Conservation (phyloP, 208 protist species). For the Trichomonas gallinae region DNA sequence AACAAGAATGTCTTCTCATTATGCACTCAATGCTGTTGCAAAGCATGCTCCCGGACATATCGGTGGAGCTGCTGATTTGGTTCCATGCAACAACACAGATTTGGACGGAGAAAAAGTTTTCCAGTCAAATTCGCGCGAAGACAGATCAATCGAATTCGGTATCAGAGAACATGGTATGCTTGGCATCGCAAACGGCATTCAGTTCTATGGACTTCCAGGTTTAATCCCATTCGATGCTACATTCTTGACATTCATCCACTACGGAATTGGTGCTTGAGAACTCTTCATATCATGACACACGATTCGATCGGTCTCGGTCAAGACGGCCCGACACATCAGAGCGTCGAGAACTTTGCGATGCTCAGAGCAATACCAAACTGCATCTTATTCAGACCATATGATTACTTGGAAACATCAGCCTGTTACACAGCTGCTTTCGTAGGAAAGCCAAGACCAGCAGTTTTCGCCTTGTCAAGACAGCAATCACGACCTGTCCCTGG, state of each 20-base stretch:
- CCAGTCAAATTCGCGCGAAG: constrained; percentile 4
- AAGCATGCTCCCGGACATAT: constrained; percentile 70
- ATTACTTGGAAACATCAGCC: constrained; percentile 69
- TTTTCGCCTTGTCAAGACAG: constrained; percentile 80
- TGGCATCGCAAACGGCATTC: constrained; percentile 89
- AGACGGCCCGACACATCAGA: constrained; percentile 98
- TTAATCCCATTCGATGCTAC: constrained; percentile 85
- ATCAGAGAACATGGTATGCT: constrained; percentile 95
- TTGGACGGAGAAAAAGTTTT: constrained; percentile 54
- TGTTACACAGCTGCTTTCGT: constrained; percentile 29
- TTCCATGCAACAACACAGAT: constrained; percentile 79
- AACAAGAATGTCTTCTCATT: neutral
- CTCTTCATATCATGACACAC: constrained; percentile 94
- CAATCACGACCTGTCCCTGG: constrained; percentile 56
- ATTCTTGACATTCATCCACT: constrained; percentile 92
- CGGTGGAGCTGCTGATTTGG: constrained; percentile 90
- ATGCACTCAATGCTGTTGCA: constrained; percentile 41
- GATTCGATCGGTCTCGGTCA: constrained; percentile 97
- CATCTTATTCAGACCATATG: constrained; percentile 74
- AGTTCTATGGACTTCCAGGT: constrained; percentile 38
- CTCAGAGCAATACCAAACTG: constrained; percentile 78
- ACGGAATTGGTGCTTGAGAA: constrained; percentile 52
- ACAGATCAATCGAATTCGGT: constrained; percentile 76
- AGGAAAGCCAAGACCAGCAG: constrained; percentile 47
- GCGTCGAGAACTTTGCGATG: constrained; percentile 28